A percentile compares a stretch with the other conserved stretches of the same genome.
phyloP scores from a whole-genome alignment of 1,284 basidiomycete genomes.

The Sparassis latifolia region DNA sequence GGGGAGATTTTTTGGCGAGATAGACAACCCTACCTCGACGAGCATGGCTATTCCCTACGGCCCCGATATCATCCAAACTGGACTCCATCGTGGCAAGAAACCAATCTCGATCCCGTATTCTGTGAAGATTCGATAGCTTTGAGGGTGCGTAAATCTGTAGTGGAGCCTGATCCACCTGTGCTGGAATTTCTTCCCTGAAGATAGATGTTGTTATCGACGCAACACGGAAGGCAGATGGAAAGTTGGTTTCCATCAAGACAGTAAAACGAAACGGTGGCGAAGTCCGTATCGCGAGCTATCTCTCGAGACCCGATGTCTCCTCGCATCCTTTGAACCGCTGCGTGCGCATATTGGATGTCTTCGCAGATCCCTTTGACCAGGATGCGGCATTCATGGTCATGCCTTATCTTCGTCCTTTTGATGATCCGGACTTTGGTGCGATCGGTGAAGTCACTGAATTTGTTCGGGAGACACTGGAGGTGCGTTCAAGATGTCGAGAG shows the following conservation, averaged over 20 bases:
- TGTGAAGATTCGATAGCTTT: constrained; percentile 7
- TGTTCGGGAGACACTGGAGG: constrained; percentile 21
- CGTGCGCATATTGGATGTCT: constrained; percentile 26
- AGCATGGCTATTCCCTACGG: constrained; percentile 6
- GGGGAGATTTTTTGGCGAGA: neutral
- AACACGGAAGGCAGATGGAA: constrained; percentile 16
- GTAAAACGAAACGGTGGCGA: constrained; percentile 14
- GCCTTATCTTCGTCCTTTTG: constrained; percentile 21
- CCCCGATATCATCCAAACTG: constrained; percentile 8
- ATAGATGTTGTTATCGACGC: constrained; percentile 21
- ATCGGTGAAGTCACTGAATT: constrained; percentile 23
- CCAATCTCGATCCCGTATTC: neutral
- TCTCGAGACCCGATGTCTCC: constrained; percentile 8
- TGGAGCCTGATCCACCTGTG: neutral
- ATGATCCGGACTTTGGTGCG: constrained; percentile 16
- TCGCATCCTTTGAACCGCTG: constrained; percentile 24
- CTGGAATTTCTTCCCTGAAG: neutral
- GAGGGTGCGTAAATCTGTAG: neutral
- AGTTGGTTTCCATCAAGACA: constrained; percentile 21
- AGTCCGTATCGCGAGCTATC: constrained; percentile 12
- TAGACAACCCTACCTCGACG: neutral
- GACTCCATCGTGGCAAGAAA: constrained; percentile 9
- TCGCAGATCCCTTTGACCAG: constrained; percentile 14
- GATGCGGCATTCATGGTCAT: constrained; percentile 21
- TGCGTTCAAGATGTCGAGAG: constrained; percentile 2